Percentiles rank a stretch among this genome's conserved stretches.
Conservation (phyloP, 163 green algal genomes). For the Scenedesmus sp. region DNA sequence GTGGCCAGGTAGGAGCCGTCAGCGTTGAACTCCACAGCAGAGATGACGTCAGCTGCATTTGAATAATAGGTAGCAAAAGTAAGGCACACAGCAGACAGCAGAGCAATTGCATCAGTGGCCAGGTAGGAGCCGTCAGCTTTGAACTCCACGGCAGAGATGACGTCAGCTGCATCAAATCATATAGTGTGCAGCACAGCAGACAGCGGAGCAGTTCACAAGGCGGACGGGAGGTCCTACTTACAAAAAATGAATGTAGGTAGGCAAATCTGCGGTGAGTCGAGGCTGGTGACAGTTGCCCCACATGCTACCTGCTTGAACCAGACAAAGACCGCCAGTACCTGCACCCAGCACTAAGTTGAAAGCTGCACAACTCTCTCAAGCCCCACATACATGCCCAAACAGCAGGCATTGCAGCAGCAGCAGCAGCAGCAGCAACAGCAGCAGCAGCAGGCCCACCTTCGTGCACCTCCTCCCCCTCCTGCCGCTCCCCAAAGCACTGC, state of each 20-base stretch:
- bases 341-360: no score
- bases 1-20: constrained; percentile 94
- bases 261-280: no score
- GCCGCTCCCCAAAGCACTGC: constrained; percentile 97
- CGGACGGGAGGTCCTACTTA: no score
- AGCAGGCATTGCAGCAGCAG: neutral
- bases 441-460: constrained; percentile 76
- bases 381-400: neutral
- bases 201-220: neutral
- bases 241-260: no score
- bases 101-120: constrained; percentile 76
- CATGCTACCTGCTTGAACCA: no score
- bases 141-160: constrained; percentile 98
- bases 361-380: no score
- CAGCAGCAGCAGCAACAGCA: neutral
- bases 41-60: constrained; percentile 95
- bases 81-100: neutral
- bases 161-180: constrained; percentile 83
- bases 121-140: constrained; percentile 91
- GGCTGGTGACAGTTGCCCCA: no score
- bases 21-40: constrained; percentile 95
- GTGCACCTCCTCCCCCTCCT: constrained; percentile 93
- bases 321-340: no score
- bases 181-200: no score
- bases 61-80: neutral